Percentiles rank a stretch among this genome's conserved stretches.
phyloP scores from a whole-genome alignment of 192 early-diverging fungal species.

The Coemansia sp. region DNA sequence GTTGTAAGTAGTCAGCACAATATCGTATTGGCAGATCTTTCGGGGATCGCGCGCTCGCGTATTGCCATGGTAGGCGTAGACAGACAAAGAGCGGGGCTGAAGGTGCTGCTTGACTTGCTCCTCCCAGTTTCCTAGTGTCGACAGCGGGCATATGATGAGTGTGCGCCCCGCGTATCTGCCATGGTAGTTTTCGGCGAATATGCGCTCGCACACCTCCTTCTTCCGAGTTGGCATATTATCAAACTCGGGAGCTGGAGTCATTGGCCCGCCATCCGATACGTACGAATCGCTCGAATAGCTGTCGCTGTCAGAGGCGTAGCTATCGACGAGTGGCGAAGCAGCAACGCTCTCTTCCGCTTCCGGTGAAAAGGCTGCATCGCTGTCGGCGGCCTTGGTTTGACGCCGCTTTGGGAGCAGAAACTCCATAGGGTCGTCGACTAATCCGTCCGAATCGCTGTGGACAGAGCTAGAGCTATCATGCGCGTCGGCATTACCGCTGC shows the following conservation, averaged over 20 bases:
- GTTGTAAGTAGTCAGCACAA: slow-evolving; percentile 76
- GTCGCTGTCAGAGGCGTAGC: neutral
- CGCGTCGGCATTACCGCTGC: neutral
- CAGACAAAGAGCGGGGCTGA: slow-evolving; percentile 27
- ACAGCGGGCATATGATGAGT: slow-evolving; percentile 71
- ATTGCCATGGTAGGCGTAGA: slow-evolving; percentile 66
- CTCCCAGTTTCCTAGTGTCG: slow-evolving; percentile 74
- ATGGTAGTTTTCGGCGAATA: slow-evolving; percentile 37
- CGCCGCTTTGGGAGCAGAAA: neutral
- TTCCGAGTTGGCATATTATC: slow-evolving; percentile 37
- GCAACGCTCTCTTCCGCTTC: neutral
- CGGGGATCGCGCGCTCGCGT: slow-evolving; percentile 48
- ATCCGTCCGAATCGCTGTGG: slow-evolving; percentile 16
- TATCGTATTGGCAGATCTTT: slow-evolving; percentile 59
- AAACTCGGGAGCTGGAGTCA: slow-evolving; percentile 44
- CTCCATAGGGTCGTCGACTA: slow-evolving; percentile 20
- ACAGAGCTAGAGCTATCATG: neutral
- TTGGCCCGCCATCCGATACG: slow-evolving; percentile 23
- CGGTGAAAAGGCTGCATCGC: neutral
- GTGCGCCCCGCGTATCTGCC: slow-evolving; percentile 57
- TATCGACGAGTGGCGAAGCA: neutral
- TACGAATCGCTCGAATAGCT: slow-evolving; percentile 3
- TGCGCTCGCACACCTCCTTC: slow-evolving; percentile 41
- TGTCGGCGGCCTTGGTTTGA: neutral
- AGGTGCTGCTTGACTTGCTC: slow-evolving; percentile 63